A percentile compares a stretch with the other conserved stretches of the same genome.
These are phyloP conservation scores for Cyclotella kingstonii DNA, from an alignment of 108 stramenopile genomes.

Conservation along the genomic window DNA sequence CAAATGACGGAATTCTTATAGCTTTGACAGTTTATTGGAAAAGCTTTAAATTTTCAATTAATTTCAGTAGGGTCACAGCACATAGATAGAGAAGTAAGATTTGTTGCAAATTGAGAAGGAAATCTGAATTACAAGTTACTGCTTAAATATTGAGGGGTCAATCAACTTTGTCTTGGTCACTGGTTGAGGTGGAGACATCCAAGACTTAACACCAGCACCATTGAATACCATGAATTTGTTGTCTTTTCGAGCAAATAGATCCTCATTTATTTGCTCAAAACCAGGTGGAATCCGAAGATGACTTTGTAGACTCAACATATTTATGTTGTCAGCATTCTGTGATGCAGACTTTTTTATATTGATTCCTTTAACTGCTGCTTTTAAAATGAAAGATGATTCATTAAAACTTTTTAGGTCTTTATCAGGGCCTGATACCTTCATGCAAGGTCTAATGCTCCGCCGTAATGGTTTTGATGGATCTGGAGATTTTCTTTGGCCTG, in stretches of 20 bases:
- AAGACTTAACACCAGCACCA: constrained; percentile 77
- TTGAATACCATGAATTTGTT: constrained; percentile 94
- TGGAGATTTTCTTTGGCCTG: constrained; percentile 21
- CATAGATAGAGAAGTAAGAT: too few species aligned
- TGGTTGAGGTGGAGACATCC: constrained; percentile 47
- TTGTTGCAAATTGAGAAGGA: too few species aligned
- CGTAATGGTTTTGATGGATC: constrained; percentile 42
- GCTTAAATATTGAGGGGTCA: constrained; percentile 9
- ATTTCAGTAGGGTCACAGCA: too few species aligned
- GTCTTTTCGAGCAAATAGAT: constrained; percentile 79
- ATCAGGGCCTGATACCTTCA: constrained; percentile 31
- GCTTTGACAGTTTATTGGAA: too few species aligned
- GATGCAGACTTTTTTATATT: constrained; percentile 28
- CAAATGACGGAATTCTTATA: too few species aligned
- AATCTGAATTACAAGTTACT: too few species aligned
- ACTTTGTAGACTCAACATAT: constrained; percentile 50
- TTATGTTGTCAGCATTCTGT: constrained; percentile 8
- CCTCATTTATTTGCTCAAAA: constrained; percentile 88
- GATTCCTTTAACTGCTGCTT: constrained; percentile 36
- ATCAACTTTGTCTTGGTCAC: constrained; percentile 38
- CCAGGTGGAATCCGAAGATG: constrained; percentile 48
- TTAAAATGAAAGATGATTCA: constrained; percentile 36
- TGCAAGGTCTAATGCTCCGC: constrained; percentile 39
- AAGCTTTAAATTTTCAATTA: too few species aligned
- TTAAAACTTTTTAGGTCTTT: constrained; percentile 43